Base-by-base conservation (phyloP, 2,329 filamentous ascomycete genomes). In the Botrytis squamosa region DNA sequence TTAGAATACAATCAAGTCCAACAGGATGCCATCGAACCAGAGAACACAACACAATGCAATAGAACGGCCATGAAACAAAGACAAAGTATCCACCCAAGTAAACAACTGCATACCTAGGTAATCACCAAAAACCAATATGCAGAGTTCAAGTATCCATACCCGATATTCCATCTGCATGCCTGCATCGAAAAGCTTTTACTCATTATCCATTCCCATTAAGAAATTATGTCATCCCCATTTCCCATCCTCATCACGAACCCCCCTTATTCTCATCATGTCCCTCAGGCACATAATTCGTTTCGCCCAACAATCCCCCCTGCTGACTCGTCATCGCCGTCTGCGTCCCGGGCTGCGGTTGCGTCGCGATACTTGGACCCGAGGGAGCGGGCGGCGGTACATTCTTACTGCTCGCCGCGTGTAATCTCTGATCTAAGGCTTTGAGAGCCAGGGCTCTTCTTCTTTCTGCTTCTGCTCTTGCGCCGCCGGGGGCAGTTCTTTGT, bases 381-480 rank as follows among this genome's bases (percentile, higher is more conserved):
- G 81, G 77, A 7, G 82, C 77, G 76, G 76, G 83, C 6, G 86
- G 86, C 63, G 83, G 81, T 42, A 84, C 81, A 42, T 84, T 80
- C 65, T 73, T 74, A 49, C 86, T 86, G 25, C 92, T 91, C 5
- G 94, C 94, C n/a, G 93, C 92, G 82, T 96, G 93, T 70, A 99
- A 85, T 76, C 96, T 88, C 84, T 98, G 94, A 82, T 99, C 96
- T 72, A 99, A 85, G 5, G 95, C 95, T 81, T 95, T 95, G 73
- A 99, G 86, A 1, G 96, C 96, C 77, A 99, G 84, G 0, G 95
- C 95, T 77, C 96, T 89, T 81, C 96, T 89, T 77, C 96, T 86
- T 85, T 98, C 96, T 0, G 95, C 95, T 83, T 98, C 96, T 68
- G 96, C 95, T 74, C 95, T 90, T 68, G 95, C 93, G 70, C 90